Evolutionary conservation across 1,284 basidiomycete species (phyloP).

Genomic region (Tilletiaria anomala): DNA sequence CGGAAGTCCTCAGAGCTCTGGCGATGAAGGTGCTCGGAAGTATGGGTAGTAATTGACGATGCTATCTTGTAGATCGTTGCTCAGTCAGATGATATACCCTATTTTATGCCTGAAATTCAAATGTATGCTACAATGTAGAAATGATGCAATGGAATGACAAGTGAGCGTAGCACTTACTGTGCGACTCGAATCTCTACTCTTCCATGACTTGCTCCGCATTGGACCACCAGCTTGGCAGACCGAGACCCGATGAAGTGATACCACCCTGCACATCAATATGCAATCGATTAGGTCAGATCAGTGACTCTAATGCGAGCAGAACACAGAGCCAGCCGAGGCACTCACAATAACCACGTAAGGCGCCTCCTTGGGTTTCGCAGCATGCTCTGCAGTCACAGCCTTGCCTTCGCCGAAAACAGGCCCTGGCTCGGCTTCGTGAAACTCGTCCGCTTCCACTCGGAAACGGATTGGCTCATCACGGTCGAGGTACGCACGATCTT

Average conservation of each 20-base stretch:
- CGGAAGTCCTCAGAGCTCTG: constrained; percentile 62
- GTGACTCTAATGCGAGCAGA: not conserved
- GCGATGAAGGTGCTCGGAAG: constrained; percentile 73
- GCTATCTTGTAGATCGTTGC: too few relatives aligned
- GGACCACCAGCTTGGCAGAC: not conserved
- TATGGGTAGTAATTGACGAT: too few relatives aligned
- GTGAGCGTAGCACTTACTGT: too few relatives aligned
- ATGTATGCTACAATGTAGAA: too few relatives aligned
- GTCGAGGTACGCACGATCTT: constrained; percentile 73
- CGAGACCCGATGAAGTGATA: not conserved
- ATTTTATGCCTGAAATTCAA: too few relatives aligned
- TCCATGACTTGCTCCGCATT: not conserved
- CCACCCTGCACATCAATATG: not conserved
- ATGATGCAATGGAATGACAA: too few relatives aligned
- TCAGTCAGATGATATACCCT: too few relatives aligned
- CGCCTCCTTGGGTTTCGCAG: not conserved
- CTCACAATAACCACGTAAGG: not conserved
- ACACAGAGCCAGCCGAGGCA: not conserved
- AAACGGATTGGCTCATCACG: constrained; percentile 69
- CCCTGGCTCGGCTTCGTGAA: constrained; percentile 79
- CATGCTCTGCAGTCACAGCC: too few relatives aligned
- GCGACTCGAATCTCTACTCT: too few relatives aligned
- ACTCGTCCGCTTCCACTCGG: constrained; percentile 71
- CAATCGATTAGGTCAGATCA: not conserved
- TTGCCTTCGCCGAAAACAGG: too few relatives aligned